Base-by-base conservation (phyloP, 805 yeast genomes). In the Nakazawaea molendinolei region DNA sequence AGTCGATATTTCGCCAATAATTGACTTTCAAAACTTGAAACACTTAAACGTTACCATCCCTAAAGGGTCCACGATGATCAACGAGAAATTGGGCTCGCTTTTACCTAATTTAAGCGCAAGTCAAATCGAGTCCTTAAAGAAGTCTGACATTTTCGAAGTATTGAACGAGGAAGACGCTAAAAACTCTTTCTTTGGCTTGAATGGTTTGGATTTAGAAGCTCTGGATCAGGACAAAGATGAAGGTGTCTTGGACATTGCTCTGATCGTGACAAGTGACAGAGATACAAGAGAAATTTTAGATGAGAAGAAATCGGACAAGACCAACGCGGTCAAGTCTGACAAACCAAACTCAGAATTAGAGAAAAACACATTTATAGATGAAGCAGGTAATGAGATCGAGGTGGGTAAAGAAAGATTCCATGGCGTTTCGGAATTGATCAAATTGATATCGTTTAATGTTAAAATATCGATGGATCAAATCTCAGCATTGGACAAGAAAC, bases 351-450 rank as follows among this genome's bases (percentile, higher is more conserved):
- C 72, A 25, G 90, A 86, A 50, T 55, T 79, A 40, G 90, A 83
- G 48, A 69, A 62, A n/a, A 89, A 87, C 55, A 54, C 67, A 5
- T 90, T 89, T 52, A 53, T 64, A 21, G 95, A 84, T 56, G 50
- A 57, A 4, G 49, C 49, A n/a, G 82, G 85, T 4, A 62, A 69
- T 33, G 61, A 61, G 37, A 53, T 83, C n/a, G 63, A 63, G 6
- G 76, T 90, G n/a, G 97, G 97, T 3, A 83, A 79, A 42, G 95
- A 87, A 61, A 69, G 97, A 48, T 90, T 90, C 58, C 79, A 74
- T 53, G 97, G 97, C 1, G 64, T 82, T 24, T 76, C 71, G 31
- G 65, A 60, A 16, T 66, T 90, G 36, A 67, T 90, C 23, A 63
- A 59, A 4, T 51, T 53, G 16, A 66, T 90, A 15, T 69, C 82